Percentiles rank a stretch among this genome's conserved stretches.
Evolutionary conservation across 495 filamentous ascomycete genomes (phyloP).

Genomic region (Penicillium fimorum): DNA sequence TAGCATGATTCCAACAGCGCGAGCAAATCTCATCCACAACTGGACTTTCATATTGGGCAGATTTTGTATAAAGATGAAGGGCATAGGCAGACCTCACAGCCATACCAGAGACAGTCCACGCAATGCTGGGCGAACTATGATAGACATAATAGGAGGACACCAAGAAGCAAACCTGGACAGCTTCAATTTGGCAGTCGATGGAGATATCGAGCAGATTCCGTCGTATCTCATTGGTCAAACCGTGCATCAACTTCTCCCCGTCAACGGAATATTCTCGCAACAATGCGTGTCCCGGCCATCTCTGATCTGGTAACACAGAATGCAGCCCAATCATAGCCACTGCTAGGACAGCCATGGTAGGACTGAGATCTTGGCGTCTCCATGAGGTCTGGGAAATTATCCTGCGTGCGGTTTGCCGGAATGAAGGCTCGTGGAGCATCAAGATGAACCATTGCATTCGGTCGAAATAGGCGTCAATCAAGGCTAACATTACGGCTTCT

Average conservation of each 20-base stretch:
- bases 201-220: constrained; percentile 20
- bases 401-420: constrained; percentile 14
- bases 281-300: constrained; percentile 10
- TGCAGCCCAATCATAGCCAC: constrained; percentile 21
- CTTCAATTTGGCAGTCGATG: constrained; percentile 19
- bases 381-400: constrained; percentile 15
- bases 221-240: constrained; percentile 17
- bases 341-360: constrained; percentile 17
- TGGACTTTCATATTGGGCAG: constrained; percentile 1
- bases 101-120: constrained; percentile 22
- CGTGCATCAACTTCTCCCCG: constrained; percentile 10
- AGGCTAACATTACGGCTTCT: constrained; percentile 13
- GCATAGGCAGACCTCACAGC: constrained; percentile 20
- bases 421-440: constrained; percentile 19
- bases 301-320: constrained; percentile 16
- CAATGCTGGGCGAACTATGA: constrained; percentile 19
- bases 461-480: constrained; percentile 21
- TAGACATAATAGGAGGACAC: constrained; percentile 22
- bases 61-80: constrained; percentile 16
- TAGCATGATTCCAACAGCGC: constrained; percentile 24
- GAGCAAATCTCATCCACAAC: constrained; percentile 17
- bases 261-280: constrained; percentile 3
- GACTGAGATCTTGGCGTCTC: constrained; percentile 19
- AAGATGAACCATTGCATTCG: constrained; percentile 24
- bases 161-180: constrained; percentile 20